A percentile compares a stretch with the other conserved stretches of the same genome.
phyloP scores from a whole-genome alignment of 208 protist genomes.

The Angomonas deanei region DNA sequence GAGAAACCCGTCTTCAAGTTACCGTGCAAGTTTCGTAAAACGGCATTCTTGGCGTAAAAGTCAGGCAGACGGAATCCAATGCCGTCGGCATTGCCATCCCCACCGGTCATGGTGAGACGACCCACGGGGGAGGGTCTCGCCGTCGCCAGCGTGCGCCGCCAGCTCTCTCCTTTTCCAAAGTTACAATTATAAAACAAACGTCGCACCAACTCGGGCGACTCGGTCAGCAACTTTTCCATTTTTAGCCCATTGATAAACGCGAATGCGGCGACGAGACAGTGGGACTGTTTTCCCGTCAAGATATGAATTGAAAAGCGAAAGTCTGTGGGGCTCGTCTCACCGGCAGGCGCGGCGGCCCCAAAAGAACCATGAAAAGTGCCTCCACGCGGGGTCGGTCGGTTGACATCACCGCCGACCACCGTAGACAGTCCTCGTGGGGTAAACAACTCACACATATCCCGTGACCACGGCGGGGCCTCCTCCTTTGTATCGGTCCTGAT shows the following conservation, averaged over 20 bases:
- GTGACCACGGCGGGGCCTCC: slow-evolving; percentile 32
- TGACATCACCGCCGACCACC: slow-evolving; percentile 38
- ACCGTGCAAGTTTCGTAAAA: slow-evolving; percentile 37
- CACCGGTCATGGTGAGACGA: slow-evolving; percentile 4
- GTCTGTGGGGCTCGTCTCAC: slow-evolving; percentile 5
- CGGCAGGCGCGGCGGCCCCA: not conserved
- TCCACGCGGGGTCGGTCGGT: slow-evolving; percentile 7
- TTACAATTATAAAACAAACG: slow-evolving; percentile 20
- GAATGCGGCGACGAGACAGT: slow-evolving; percentile 35
- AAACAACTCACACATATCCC: slow-evolving; percentile 42
- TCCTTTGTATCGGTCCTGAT: slow-evolving; percentile 7
- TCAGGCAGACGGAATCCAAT: slow-evolving; percentile 13
- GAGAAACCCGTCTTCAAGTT: not conserved
- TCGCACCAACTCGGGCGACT: slow-evolving; percentile 29
- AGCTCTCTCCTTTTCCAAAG: not conserved
- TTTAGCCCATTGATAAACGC: slow-evolving; percentile 30
- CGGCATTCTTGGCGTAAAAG: slow-evolving; percentile 32
- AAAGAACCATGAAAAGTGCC: not conserved
- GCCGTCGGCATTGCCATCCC: not conserved
- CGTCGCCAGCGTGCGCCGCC: slow-evolving; percentile 13
- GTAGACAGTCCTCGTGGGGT: slow-evolving; percentile 57
- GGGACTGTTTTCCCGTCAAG: slow-evolving; percentile 45
- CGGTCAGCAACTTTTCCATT: slow-evolving; percentile 24
- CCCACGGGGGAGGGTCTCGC: slow-evolving; percentile 17
- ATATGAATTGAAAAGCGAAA: slow-evolving; percentile 73